phyloP scores from a whole-genome alignment of 208 protist species.

The Leishmania arabica region DNA sequence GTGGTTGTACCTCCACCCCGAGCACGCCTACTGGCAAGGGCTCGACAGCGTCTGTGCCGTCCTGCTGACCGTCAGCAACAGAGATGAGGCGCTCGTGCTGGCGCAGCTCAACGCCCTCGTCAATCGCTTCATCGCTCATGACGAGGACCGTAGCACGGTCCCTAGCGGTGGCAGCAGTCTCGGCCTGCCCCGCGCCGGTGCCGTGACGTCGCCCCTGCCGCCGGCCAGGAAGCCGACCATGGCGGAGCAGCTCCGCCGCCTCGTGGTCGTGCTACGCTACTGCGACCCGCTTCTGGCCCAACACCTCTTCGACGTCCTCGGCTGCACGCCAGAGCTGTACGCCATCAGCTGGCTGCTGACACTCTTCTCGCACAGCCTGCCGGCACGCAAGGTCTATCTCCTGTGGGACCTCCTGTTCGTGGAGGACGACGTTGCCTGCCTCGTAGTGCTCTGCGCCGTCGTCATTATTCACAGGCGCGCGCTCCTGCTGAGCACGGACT shows the following conservation, averaged over 20 bases:
- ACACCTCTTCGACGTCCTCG: slow-evolving; percentile 83
- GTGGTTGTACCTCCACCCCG: slow-evolving; percentile 64
- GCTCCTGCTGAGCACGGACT: slow-evolving; percentile 43
- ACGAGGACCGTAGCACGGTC: slow-evolving; percentile 27
- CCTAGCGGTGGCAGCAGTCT: not conserved
- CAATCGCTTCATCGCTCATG: slow-evolving; percentile 73
- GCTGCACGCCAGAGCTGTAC: slow-evolving; percentile 91
- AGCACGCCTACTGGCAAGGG: slow-evolving; percentile 92
- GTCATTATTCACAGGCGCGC: slow-evolving; percentile 54
- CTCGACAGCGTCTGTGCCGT: slow-evolving; percentile 93
- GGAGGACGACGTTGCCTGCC: slow-evolving; percentile 26
- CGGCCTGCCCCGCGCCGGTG: not conserved
- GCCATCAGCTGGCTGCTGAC: slow-evolving; percentile 97
- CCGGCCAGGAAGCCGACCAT: slow-evolving; percentile 47
- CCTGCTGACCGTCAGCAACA: slow-evolving; percentile 65
- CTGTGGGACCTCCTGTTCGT: slow-evolving; percentile 94
- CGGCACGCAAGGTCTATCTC: slow-evolving; percentile 86
- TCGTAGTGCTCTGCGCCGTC: slow-evolving; percentile 37
- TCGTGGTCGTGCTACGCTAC: slow-evolving; percentile 74
- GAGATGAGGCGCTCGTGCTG: slow-evolving; percentile 83
- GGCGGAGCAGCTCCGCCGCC: slow-evolving; percentile 71
- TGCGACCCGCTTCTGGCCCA: slow-evolving; percentile 88
- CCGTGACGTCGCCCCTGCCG: not conserved
- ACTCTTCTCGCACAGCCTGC: slow-evolving; percentile 86
- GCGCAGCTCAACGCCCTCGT: slow-evolving; percentile 83